A percentile compares a stretch with the other conserved stretches of the same genome.
Evolutionary conservation across 768 basidiomycete genomes (phyloP).

Genomic region (Lentinus tigrinus): DNA sequence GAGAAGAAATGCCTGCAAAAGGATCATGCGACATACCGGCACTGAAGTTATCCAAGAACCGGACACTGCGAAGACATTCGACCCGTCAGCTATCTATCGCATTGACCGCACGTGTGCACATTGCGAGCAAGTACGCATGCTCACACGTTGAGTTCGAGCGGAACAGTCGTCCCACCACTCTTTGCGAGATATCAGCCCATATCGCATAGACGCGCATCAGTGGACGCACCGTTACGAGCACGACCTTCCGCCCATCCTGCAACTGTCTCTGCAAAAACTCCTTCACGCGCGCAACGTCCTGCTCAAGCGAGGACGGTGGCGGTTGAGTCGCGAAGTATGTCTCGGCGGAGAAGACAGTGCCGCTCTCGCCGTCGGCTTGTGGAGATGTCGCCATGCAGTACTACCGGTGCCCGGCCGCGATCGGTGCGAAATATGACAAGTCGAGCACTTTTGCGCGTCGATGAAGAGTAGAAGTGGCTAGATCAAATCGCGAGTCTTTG

Average conservation of each 20-base stretch:
- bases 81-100: slow-evolving; percentile 6
- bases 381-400: slow-evolving; percentile 16
- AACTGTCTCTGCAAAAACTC: slow-evolving; percentile 72
- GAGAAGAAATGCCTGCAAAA: not conserved
- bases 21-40: slow-evolving; percentile 61
- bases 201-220: not conserved
- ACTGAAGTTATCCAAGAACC: slow-evolving; percentile 98
- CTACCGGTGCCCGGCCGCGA: too few species aligned
- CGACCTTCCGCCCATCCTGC: slow-evolving; percentile 68
- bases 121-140: slow-evolving; percentile 31
- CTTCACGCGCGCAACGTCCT: slow-evolving; percentile 61
- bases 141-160: slow-evolving; percentile 98
- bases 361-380: slow-evolving; percentile 6
- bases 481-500: too few species aligned
- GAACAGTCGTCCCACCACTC: slow-evolving; percentile 99
- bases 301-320: slow-evolving; percentile 70
- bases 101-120: not conserved
- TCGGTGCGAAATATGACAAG: too few species aligned
- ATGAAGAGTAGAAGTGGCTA: too few species aligned
- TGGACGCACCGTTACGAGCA: slow-evolving; percentile 84
- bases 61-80: slow-evolving; percentile 63
- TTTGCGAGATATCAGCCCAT: slow-evolving; percentile 33
- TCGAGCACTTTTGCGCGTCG: too few species aligned
- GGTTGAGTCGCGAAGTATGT: slow-evolving; percentile 87
- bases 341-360: slow-evolving; percentile 71